Conservation (phyloP, 768 basidiomycete genomes). For the Hydnomerulius pinastri region DNA sequence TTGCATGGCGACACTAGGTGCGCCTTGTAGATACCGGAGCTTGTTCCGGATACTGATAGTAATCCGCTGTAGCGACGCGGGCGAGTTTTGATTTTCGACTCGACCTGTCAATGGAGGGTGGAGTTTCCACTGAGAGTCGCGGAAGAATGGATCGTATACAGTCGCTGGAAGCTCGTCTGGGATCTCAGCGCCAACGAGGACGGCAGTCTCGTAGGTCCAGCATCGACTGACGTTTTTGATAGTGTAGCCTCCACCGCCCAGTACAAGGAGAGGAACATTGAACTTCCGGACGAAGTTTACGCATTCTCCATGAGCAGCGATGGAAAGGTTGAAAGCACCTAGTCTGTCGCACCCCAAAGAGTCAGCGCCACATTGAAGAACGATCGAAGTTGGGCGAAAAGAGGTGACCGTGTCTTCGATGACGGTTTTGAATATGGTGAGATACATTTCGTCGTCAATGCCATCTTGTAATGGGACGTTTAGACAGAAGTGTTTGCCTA, state of each 20-base stretch:
- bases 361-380: slow-evolving; percentile 96
- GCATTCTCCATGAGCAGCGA: slow-evolving; percentile 97
- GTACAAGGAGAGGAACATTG: slow-evolving; percentile 84
- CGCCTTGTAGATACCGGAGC: slow-evolving; percentile 89
- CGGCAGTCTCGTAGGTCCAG: slow-evolving; percentile 97
- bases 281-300: slow-evolving; percentile 95
- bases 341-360: slow-evolving; percentile 93
- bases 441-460: slow-evolving; percentile 96
- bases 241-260: slow-evolving; percentile 97
- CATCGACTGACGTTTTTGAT: slow-evolving; percentile 98
- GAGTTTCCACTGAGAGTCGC: slow-evolving; percentile 87
- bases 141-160: slow-evolving; percentile 91
- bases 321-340: slow-evolving; percentile 96
- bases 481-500: slow-evolving; percentile 92
- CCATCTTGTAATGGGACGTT: slow-evolving; percentile 96
- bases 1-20: slow-evolving; percentile 95
- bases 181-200: slow-evolving; percentile 80
- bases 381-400: slow-evolving; percentile 88
- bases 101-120: slow-evolving; percentile 91
- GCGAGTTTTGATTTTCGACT: slow-evolving; percentile 91
- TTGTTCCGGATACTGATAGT: slow-evolving; percentile 85
- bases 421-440: slow-evolving; percentile 93
- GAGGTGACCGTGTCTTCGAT: slow-evolving; percentile 91
- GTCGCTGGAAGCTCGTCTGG: slow-evolving; percentile 88
- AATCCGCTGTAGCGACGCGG: slow-evolving; percentile 82